Percentiles rank a stretch among this genome's conserved stretches.
Evolutionary conservation across 1,284 basidiomycete species (phyloP).

Genomic region (Leccinum olivaceoglutinosum): DNA sequence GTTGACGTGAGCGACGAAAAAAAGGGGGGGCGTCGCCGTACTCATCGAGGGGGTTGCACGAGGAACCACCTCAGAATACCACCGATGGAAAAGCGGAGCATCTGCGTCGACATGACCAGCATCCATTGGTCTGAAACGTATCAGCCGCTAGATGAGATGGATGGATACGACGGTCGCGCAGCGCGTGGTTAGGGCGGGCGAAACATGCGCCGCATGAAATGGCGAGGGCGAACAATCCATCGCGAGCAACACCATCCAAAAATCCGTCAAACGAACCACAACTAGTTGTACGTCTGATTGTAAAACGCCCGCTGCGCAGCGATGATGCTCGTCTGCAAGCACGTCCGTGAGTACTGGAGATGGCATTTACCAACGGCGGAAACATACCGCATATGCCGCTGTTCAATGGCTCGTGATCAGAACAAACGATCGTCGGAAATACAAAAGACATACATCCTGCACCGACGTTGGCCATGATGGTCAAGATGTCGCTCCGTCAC

Average conservation of each 20-base stretch:
- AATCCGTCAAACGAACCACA: neutral
- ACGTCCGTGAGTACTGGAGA: neutral
- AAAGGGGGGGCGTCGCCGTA: neutral
- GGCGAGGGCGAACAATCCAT: neutral
- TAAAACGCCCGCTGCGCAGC: conserved; percentile 74
- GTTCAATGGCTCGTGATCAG: conserved; percentile 4
- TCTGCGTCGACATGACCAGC: conserved; percentile 79
- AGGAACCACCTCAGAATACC: conserved; percentile 74
- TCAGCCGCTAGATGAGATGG: conserved; percentile 26
- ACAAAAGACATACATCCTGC: conserved; percentile 31
- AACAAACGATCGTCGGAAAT: neutral
- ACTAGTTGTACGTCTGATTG: conserved; percentile 51
- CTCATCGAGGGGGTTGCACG: conserved; percentile 85
- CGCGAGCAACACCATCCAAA: neutral
- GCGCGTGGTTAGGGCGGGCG: neutral
- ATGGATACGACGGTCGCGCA: neutral
- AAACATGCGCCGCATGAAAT: neutral
- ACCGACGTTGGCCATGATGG: conserved; percentile 78
- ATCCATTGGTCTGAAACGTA: conserved; percentile 61
- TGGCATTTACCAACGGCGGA: neutral
- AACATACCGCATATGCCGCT: conserved; percentile 29
- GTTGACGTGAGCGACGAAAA: neutral
- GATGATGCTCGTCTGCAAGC: conserved; percentile 59
- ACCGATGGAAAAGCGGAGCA: conserved; percentile 84
- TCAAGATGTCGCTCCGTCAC: conserved; percentile 29